phyloP scores from a whole-genome alignment of 1,284 basidiomycete genomes.

The Phylloboletellus chloephorus region DNA sequence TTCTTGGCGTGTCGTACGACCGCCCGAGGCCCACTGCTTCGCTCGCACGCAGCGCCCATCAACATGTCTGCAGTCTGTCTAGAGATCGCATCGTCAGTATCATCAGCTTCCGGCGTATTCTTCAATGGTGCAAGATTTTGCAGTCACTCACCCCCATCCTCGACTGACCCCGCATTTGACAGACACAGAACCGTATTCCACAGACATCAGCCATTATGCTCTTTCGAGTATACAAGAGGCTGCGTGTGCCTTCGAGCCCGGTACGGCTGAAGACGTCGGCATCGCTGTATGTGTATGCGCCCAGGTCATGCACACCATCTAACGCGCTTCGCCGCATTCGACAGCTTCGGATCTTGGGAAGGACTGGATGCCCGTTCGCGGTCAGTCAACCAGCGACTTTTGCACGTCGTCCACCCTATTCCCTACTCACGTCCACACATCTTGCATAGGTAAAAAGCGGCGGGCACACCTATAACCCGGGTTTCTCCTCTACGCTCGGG shows the following conservation, averaged over 20 bases:
- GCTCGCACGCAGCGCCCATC: not conserved
- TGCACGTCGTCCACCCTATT: not conserved
- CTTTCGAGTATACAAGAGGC: slow-evolving; percentile 1
- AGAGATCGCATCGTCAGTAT: slow-evolving; percentile 25
- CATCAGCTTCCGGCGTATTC: slow-evolving; percentile 31
- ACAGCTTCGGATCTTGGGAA: slow-evolving; percentile 43
- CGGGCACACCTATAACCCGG: slow-evolving; percentile 34
- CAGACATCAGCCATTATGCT: slow-evolving; percentile 8
- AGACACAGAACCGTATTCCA: slow-evolving; percentile 16
- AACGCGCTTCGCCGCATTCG: not conserved
- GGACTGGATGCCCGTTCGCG: slow-evolving; percentile 35
- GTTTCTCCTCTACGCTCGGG: slow-evolving; percentile 32
- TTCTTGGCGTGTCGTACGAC: slow-evolving; percentile 6
- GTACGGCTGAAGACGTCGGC: slow-evolving; percentile 5
- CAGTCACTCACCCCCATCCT: not conserved
- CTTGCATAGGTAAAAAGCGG: slow-evolving; percentile 34
- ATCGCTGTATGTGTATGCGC: slow-evolving; percentile 14
- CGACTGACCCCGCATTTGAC: slow-evolving; percentile 4
- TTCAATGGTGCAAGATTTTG: slow-evolving; percentile 27
- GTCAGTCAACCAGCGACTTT: slow-evolving; percentile 23
- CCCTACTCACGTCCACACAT: no score
- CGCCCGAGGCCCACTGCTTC: not conserved
- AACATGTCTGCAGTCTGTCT: slow-evolving; percentile 17
- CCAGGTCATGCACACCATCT: not conserved
- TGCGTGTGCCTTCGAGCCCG: slow-evolving; percentile 7